Evolutionary conservation across 257 asterid genomes (phyloP), one percentile per base, ranked within the genome.

Genomic region (Nicotiana paniculata): DNA sequence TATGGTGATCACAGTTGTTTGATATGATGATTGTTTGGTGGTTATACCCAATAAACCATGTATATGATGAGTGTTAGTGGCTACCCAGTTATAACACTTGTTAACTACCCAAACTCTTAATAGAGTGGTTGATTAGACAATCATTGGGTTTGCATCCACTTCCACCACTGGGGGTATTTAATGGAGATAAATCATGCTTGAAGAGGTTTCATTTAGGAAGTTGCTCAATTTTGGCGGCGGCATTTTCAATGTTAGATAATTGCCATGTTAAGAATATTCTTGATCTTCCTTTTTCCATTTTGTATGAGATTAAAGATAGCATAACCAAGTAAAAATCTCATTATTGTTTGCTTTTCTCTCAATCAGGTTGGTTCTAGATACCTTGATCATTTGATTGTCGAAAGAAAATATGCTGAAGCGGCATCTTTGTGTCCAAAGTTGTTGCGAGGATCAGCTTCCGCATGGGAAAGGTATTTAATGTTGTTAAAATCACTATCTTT

Each of bases 341-440:
- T 15, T 65, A 24, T 39, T 61, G 46, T 74, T 66, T 83, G 67
- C 53, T 84, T 61, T 79, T 48, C 57, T 24, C 11, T 74, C 77
- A 79, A 81, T 82, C 85, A 97, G 99, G 98, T 97, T 84, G 97
- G 98, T 64, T 88, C 98, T 55, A 91, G 92, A 85, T 97, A 93
- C 87, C 99, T 97, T 87, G 99, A 95, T 88, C 95, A 93, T 91
- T 89, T 97, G 77, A 97, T 95, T 83, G 97, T 90, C 85, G 97
- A 95, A 87, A 97, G 97, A 82, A 95, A 91, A 87, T 97, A 97
- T 90, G 93, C 96, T 11, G 98, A 95, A 91, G 99, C 98, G 64
- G 99, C 99, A 83, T 93, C 97, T 61, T 88, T 91, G 82, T 97
- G 99, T 89, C 98, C 99, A 82, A 93, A 97, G 86, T 84, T 97